Evolutionary conservation across 169 alveolate genomes (phyloP).

Genomic region (Neospora caninum): DNA sequence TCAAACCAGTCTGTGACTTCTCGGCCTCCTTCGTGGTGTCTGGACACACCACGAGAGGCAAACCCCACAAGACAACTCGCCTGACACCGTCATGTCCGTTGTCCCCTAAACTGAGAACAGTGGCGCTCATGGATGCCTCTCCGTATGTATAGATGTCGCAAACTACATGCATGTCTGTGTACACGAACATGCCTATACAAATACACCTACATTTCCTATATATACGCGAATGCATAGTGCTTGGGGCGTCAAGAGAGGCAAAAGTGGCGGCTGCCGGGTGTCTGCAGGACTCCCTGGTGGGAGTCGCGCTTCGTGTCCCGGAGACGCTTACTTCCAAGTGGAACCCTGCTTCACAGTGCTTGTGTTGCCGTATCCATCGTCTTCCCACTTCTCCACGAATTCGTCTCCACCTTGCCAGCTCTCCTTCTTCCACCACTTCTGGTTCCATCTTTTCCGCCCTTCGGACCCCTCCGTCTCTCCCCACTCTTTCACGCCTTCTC

Average conservation of each 20-base stretch:
- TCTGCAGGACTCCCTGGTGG: not conserved
- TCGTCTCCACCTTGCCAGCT: slow-evolving; percentile 22
- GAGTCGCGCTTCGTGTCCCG: not conserved
- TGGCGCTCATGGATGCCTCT: too few relatives aligned
- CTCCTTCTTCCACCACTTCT: slow-evolving; percentile 55
- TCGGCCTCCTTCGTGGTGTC: slow-evolving; percentile 30
- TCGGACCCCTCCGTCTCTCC: slow-evolving; percentile 46
- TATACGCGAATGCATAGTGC: too few relatives aligned
- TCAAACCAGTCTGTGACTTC: slow-evolving; percentile 61
- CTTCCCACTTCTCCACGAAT: slow-evolving; percentile 37
- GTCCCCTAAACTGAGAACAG: too few relatives aligned
- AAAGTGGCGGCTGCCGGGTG: too few relatives aligned
- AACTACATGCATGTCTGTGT: too few relatives aligned
- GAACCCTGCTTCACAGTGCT: slow-evolving; percentile 19
- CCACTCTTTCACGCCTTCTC: slow-evolving; percentile 13
- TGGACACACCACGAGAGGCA: not conserved
- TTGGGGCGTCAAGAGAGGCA: too few relatives aligned
- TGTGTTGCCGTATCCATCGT: slow-evolving; percentile 29
- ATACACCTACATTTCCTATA: too few relatives aligned
- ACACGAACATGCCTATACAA: too few relatives aligned
- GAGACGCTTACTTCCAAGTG: slow-evolving; percentile 43
- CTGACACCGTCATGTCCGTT: too few relatives aligned
- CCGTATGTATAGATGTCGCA: too few relatives aligned
- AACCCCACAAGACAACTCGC: not conserved
- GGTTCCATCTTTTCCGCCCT: slow-evolving; percentile 38